Base-by-base conservation (phyloP, 371 early-diverging fungal species). In the Entomophthora muscae region DNA sequence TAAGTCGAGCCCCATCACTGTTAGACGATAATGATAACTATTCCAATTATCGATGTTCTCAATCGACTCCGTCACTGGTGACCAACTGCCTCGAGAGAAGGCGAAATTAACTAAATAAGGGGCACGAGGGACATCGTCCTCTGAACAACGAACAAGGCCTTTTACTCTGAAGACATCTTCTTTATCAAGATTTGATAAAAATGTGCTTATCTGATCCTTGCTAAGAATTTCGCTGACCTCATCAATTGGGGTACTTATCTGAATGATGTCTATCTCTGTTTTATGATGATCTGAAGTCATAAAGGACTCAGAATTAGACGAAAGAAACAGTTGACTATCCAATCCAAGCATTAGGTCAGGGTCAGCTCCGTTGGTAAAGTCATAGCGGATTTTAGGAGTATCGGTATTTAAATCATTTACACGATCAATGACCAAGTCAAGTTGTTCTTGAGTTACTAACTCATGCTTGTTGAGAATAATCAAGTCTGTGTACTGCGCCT, bases 401-500 rank as follows among this genome's bases (percentile, higher is more conserved):
- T 93, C 95, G 3, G 88, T 86, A 73, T 95, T 95, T 26, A 96
- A 74, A 23, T 89, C 93, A 66, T 92, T 86, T 63, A 96, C 83
- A 64, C 82, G 84, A 72, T 96, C 97, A 24, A 95, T 73, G 1
- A 95, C 91, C 53, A 77, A 57, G 66, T 96, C 97, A 53, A 93
- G 70, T 61, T 91, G 76, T 23, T 83, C 77, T 69, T 92, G 93
- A 51, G 81, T 74, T 1, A 88, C 90, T 64, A 84, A 75, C 65
- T 93, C 91, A 66, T 84, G 83, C 75, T 97, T 97, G 76, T 93
- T 95, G 56, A 97, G 78, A 30, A 97, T 72, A 57, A 97, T 89
- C 1, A 97, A 79, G 70, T 97, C 98, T 0, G 95, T 92, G 75
- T 93, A 95, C 65, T 90, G 83, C 22, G 94, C 94, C 71, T 95